Evolutionary conservation across 148 eudicot species (phyloP).

Genomic region (Diospyros kaki): DNA sequence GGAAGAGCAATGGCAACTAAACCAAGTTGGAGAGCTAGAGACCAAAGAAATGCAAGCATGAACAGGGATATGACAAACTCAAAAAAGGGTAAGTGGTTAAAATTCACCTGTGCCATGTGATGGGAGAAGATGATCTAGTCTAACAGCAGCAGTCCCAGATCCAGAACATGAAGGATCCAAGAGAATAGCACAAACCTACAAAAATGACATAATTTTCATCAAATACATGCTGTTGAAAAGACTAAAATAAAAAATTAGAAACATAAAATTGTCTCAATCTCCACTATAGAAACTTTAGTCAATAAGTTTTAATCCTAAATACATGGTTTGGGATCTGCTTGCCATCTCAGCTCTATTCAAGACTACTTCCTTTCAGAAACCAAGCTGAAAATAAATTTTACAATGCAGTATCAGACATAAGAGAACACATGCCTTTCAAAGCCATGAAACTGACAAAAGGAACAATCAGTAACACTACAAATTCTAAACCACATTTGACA

Average conservation of each 20-base stretch:
- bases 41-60: background rate
- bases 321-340: background rate
- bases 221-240: background rate
- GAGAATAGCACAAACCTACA: constrained; percentile 83
- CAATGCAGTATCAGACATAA: background rate
- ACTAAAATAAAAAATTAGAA: background rate
- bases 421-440: background rate
- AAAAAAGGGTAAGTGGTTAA: background rate
- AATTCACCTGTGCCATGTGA: constrained; percentile 54
- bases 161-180: constrained; percentile 99
- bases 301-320: background rate
- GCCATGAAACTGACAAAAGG: too few relatives aligned
- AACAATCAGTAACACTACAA: too few relatives aligned
- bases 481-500: background rate
- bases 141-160: constrained; percentile 85
- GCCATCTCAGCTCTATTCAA: background rate
- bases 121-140: constrained; percentile 94
- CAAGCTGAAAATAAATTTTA: background rate
- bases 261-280: constrained; percentile 7
- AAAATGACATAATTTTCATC: background rate
- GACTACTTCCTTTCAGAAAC: background rate
- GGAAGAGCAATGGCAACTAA: background rate
- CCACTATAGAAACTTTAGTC: background rate
- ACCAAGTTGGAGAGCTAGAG: background rate
- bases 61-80: background rate